Percentiles rank a stretch among this genome's conserved stretches.
Evolutionary conservation across 2,329 filamentous ascomycete genomes (phyloP).

Genomic region (Chrysosporium keratinophilum): DNA sequence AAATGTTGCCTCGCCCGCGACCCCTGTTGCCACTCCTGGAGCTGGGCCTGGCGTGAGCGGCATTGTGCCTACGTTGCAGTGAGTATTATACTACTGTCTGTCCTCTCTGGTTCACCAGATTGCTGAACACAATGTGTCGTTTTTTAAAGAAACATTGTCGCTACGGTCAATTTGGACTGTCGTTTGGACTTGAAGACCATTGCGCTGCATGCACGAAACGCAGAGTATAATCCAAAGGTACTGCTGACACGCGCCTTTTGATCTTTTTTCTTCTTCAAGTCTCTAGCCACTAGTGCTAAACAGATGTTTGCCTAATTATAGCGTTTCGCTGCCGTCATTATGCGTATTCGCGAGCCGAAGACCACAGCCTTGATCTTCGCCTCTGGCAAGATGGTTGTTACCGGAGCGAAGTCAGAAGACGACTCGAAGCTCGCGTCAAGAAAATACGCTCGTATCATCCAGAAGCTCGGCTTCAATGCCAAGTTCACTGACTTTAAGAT

Average conservation of each 20-base stretch:
- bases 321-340: constrained; percentile 98
- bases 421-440: constrained; percentile 92
- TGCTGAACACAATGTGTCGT: constrained; percentile 34
- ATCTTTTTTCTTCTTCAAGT: constrained; percentile 13
- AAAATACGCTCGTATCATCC: constrained; percentile 98
- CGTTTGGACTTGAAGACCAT: constrained; percentile 98
- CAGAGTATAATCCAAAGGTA: constrained; percentile 98
- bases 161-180: constrained; percentile 96
- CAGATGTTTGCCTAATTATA: constrained; percentile 40
- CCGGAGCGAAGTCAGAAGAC: constrained; percentile 94
- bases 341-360: constrained; percentile 98
- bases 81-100: constrained; percentile 53
- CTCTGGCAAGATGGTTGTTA: constrained; percentile 98
- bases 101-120: constrained; percentile 38
- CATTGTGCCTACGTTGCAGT: constrained; percentile 90
- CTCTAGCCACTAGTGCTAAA: constrained; percentile 37
- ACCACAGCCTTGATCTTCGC: constrained; percentile 97
- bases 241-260: constrained; percentile 37
- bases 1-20: constrained; percentile 75
- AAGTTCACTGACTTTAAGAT: constrained; percentile 99
- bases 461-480: constrained; percentile 98
- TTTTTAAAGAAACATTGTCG: constrained; percentile 82
- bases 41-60: constrained; percentile 75
- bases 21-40: constrained; percentile 83
- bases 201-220: constrained; percentile 92